Conservation (phyloP, 176 grass and related monocot genomes). For the Eremochloa ophiuroides region DNA sequence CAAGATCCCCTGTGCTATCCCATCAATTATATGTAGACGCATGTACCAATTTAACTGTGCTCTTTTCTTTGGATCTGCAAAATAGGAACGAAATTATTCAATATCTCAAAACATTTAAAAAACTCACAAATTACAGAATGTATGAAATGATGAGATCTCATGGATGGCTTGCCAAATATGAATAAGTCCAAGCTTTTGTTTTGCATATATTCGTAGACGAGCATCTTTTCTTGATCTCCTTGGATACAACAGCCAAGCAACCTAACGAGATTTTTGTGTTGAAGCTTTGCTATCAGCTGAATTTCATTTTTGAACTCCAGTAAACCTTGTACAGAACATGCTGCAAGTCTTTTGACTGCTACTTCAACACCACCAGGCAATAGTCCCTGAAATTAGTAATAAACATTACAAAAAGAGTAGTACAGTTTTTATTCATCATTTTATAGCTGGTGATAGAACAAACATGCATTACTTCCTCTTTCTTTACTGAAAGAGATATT, state of each 20-base stretch:
- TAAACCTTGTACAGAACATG: conserved; percentile 54
- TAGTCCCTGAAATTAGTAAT: conserved; percentile 30
- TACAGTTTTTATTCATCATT: background rate
- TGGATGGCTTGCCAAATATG: conserved; percentile 68
- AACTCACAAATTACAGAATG: too few relatives aligned
- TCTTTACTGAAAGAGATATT: too few relatives aligned
- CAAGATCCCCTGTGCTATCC: conserved; percentile 52
- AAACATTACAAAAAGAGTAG: background rate
- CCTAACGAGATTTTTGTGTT: conserved; percentile 51
- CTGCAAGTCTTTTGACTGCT: conserved; percentile 59
- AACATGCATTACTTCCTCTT: too few relatives aligned
- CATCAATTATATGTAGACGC: conserved; percentile 41
- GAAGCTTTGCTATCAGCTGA: conserved; percentile 45
- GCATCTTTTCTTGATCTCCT: conserved; percentile 46
- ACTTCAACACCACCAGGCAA: conserved; percentile 40
- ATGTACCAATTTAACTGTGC: conserved; percentile 32
- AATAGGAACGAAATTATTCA: conserved; percentile 1
- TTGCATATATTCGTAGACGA: conserved; percentile 72
- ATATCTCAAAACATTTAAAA: background rate
- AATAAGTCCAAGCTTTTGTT: conserved; percentile 71
- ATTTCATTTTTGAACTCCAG: conserved; percentile 54
- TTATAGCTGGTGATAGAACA: too few relatives aligned
- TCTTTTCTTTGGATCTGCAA: conserved; percentile 22
- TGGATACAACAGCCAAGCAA: conserved; percentile 43
- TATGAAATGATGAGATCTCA: too few relatives aligned